These are phyloP conservation scores for Oleoguttula mirabilis DNA, from an alignment of 495 filamentous ascomycete species.

Conservation along the genomic window DNA sequence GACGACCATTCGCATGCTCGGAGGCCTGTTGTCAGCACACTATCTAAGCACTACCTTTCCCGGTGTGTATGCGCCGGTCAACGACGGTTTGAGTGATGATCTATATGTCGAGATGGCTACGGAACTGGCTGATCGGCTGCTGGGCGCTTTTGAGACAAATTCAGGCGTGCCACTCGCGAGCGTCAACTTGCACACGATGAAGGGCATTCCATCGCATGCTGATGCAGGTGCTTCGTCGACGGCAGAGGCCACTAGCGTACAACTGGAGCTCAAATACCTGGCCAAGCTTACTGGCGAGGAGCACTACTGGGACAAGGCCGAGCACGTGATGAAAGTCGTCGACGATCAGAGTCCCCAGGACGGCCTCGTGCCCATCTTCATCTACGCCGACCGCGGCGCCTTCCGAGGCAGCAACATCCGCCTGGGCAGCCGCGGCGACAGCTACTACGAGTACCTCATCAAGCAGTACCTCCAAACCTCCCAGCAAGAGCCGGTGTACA, in stretches of 20 bases:
- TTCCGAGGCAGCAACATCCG: conserved; percentile 81
- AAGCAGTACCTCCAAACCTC: conserved; percentile 94
- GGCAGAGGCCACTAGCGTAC: conserved; percentile 79
- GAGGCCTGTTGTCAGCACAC: conserved; percentile 86
- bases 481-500: conserved; percentile 72
- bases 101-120: conserved; percentile 92
- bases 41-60: conserved; percentile 58
- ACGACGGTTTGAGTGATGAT: conserved; percentile 56
- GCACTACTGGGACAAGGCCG: conserved; percentile 78
- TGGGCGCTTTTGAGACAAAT: conserved; percentile 74
- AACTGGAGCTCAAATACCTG: conserved; percentile 96
- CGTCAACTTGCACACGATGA: conserved; percentile 66
- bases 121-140: conserved; percentile 75
- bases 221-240: conserved; percentile 89
- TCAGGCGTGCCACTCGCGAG: conserved; percentile 85
- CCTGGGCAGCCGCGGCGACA: conserved; percentile 85
- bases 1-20: conserved; percentile 95
- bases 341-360: conserved; percentile 66
- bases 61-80: conserved; percentile 23
- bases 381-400: conserved; percentile 62
- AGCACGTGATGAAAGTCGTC: conserved; percentile 81
- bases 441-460: conserved; percentile 95
- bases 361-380: conserved; percentile 82
- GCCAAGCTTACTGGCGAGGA: conserved; percentile 88
- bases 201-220: conserved; percentile 64